Percentiles rank a stretch among this genome's conserved stretches.
Evolutionary conservation across 2,329 filamentous ascomycete genomes (phyloP).

Genomic region (Ophiocordyceps robertsii): DNA sequence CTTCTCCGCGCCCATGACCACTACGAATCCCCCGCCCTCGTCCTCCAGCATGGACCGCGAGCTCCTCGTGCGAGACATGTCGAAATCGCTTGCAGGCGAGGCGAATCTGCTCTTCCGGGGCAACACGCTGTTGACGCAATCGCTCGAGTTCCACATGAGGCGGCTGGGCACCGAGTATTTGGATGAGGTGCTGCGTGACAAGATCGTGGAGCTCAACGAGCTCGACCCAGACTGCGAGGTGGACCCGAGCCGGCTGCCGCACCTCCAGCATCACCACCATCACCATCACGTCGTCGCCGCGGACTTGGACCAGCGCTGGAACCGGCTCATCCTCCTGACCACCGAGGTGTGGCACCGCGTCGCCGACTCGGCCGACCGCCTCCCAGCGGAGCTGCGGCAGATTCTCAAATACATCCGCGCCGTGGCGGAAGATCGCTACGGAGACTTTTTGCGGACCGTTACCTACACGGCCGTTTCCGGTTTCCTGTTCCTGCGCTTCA

Average conservation of each 20-base stretch:
- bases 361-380: constrained; percentile 54
- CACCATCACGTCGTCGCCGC: constrained; percentile 30
- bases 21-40: constrained; percentile 6
- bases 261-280: not conserved
- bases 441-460: constrained; percentile 79
- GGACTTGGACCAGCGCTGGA: constrained; percentile 76
- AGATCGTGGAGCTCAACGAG: constrained; percentile 79
- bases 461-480: constrained; percentile 90
- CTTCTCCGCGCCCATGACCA: not conserved
- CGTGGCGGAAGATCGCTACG: constrained; percentile 88
- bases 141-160: constrained; percentile 91
- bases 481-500: constrained; percentile 87
- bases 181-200: constrained; percentile 73
- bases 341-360: constrained; percentile 81
- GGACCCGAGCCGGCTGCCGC: constrained; percentile 63
- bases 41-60: constrained; percentile 45
- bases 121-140: constrained; percentile 86
- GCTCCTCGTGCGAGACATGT: constrained; percentile 61
- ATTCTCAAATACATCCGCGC: constrained; percentile 86
- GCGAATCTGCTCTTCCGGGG: constrained; percentile 91
- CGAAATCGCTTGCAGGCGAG: constrained; percentile 68
- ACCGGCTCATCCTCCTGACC: constrained; percentile 59
- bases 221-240: constrained; percentile 89
- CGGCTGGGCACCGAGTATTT: constrained; percentile 86
- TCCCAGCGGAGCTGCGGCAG: constrained; percentile 69